These are phyloP conservation scores for Tubosaeta brunneosetosa DNA, from an alignment of 768 basidiomycete genomes.

Conservation along the genomic window DNA sequence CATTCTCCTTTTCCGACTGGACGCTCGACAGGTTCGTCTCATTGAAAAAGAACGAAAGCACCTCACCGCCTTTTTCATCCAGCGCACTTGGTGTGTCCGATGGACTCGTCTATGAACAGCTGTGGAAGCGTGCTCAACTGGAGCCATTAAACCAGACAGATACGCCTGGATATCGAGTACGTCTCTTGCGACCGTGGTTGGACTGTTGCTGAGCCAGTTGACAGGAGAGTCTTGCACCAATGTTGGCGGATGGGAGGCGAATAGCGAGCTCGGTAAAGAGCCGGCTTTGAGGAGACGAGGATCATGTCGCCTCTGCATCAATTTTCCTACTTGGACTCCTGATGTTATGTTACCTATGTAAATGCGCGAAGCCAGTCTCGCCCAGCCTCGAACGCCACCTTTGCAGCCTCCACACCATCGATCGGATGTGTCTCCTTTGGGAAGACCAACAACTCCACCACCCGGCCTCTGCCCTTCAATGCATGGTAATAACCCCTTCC, in stretches of 20 bases:
- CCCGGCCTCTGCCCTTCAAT: conserved; percentile 42
- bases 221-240: conserved; percentile 23
- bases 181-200: background rate
- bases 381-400: conserved; percentile 47
- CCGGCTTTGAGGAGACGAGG: conserved; percentile 12
- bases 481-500: conserved; percentile 62
- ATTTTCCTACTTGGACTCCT: background rate
- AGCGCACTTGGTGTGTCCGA: conserved; percentile 61
- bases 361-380: conserved; percentile 45
- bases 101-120: conserved; percentile 63
- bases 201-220: background rate
- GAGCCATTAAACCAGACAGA: conserved; percentile 57
- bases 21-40: conserved; percentile 55
- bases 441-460: conserved; percentile 58
- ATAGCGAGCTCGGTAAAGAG: conserved; percentile 15
- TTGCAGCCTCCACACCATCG: conserved; percentile 59
- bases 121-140: conserved; percentile 53
- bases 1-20: conserved; percentile 74
- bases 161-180: conserved; percentile 54
- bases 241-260: conserved; percentile 21
- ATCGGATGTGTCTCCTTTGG: conserved; percentile 59
- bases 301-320: no score
- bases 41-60: no score
- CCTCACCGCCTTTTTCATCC: background rate
- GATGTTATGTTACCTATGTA: background rate